Evolutionary conservation across 768 basidiomycete genomes (phyloP).

Genomic region (Boletus rex-veris): DNA sequence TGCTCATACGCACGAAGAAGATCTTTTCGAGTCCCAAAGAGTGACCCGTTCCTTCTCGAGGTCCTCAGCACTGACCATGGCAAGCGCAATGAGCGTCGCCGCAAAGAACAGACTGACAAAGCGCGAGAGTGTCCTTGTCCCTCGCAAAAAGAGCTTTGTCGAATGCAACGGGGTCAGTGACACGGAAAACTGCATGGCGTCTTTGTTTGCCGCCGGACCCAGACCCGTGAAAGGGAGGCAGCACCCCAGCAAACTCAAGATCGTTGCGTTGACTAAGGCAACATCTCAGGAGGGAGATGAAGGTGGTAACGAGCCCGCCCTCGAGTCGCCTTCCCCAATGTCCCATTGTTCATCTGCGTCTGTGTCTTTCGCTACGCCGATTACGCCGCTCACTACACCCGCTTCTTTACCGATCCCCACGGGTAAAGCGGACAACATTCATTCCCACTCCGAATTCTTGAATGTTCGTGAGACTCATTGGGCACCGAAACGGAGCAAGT

Average conservation of each 20-base stretch:
- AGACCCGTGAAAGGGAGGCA: constrained; percentile 20
- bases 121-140: constrained; percentile 69
- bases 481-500: constrained; percentile 44
- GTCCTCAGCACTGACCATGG: constrained; percentile 59
- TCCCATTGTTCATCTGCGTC: constrained; percentile 39
- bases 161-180: constrained; percentile 23
- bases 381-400: constrained; percentile 19
- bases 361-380: constrained; percentile 25
- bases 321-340: constrained; percentile 37
- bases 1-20: constrained; percentile 59
- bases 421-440: constrained; percentile 11
- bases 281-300: constrained; percentile 26
- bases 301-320: constrained; percentile 14
- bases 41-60: constrained; percentile 45
- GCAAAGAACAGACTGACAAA: constrained; percentile 56
- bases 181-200: constrained; percentile 8
- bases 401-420: constrained; percentile 12
- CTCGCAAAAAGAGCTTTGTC: constrained; percentile 51
- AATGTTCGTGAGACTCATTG: constrained; percentile 19
- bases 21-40: constrained; percentile 56
- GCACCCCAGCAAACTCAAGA: constrained; percentile 30
- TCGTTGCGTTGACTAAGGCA: constrained; percentile 20
- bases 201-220: not conserved
- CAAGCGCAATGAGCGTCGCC: constrained; percentile 50
- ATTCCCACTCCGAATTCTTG: constrained; percentile 30